Percentiles rank a stretch among this genome's conserved stretches.
Evolutionary conservation across 202 grass and related monocot species (phyloP).

Genomic region (Panicum hallii): DNA sequence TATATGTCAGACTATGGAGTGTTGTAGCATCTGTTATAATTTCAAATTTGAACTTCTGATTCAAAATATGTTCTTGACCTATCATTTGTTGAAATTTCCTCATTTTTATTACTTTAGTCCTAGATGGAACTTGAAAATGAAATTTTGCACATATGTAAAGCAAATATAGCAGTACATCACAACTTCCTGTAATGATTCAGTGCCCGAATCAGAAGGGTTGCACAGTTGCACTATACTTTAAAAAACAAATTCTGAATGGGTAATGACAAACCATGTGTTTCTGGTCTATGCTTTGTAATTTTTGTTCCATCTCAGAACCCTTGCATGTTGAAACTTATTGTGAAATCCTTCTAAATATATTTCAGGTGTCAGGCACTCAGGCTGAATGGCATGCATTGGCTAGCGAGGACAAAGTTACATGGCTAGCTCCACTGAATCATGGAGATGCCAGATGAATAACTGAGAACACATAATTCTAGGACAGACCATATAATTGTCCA

Average conservation of each 20-base stretch:
- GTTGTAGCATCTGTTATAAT: not conserved
- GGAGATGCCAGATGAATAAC: not conserved
- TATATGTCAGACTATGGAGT: not conserved
- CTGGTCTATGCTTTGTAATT: not conserved
- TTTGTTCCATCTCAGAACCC: not conserved
- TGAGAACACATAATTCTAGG: not conserved
- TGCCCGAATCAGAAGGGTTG: not conserved
- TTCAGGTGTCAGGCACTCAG: slow-evolving; percentile 2
- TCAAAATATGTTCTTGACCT: not conserved
- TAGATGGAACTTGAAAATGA: not conserved
- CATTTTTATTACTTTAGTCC: no score
- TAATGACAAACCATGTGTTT: not conserved
- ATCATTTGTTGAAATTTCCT: not conserved
- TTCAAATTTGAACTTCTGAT: not conserved
- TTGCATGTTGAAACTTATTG: slow-evolving; percentile 12
- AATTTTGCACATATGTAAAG: not conserved
- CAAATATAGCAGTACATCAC: not conserved
- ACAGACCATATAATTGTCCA: not conserved
- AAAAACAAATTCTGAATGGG: not conserved
- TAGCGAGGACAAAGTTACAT: not conserved
- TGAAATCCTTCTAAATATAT: not conserved
- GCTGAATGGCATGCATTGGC: not conserved
- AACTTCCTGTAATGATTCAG: not conserved
- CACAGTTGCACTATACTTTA: not conserved
- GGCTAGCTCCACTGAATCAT: not conserved